Conservation (phyloP, 2,329 filamentous ascomycete genomes). For the Magnaporthiopsis rhizophila region DNA sequence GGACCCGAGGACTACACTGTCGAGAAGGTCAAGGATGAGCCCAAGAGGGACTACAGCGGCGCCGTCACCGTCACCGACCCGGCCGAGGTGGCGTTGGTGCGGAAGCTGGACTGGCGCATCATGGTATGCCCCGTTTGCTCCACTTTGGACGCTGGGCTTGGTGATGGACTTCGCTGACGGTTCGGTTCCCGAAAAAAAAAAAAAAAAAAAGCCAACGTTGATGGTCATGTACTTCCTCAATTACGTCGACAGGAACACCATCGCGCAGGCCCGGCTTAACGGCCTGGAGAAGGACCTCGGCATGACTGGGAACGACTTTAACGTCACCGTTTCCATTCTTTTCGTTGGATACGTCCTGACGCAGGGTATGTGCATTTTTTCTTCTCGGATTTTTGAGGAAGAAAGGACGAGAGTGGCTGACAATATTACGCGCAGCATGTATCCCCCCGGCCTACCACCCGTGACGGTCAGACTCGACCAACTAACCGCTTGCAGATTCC, state of each 20-base stretch:
- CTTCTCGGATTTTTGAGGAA: neutral
- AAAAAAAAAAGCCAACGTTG: conserved; percentile 2
- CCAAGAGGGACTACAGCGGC: conserved; percentile 5
- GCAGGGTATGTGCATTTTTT: conserved; percentile 10
- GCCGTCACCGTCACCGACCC: conserved; percentile 12
- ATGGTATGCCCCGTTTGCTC: neutral
- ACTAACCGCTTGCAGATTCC: conserved; percentile 8
- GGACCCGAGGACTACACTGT: neutral
- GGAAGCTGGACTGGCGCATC: conserved; percentile 10
- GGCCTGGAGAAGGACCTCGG: conserved; percentile 34
- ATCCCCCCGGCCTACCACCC: neutral
- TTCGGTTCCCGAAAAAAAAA: too few species aligned
- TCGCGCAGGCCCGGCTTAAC: conserved; percentile 29
- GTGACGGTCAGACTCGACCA: neutral
- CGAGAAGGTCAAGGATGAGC: neutral
- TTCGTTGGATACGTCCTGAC: conserved; percentile 24
- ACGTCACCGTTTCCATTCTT: conserved; percentile 24
- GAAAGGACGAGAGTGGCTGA: neutral
- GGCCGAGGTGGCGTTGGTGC: conserved; percentile 9
- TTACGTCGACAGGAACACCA: conserved; percentile 37
- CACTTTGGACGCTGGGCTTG: too few species aligned
- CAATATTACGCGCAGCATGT: neutral
- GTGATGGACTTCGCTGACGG: neutral
- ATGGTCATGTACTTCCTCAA: conserved; percentile 54
- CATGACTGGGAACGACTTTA: conserved; percentile 30